A percentile compares a stretch with the other conserved stretches of the same genome.
These are phyloP conservation scores for Naumovozyma dairenensis DNA, from an alignment of 805 yeast genomes.

Conservation along the genomic window DNA sequence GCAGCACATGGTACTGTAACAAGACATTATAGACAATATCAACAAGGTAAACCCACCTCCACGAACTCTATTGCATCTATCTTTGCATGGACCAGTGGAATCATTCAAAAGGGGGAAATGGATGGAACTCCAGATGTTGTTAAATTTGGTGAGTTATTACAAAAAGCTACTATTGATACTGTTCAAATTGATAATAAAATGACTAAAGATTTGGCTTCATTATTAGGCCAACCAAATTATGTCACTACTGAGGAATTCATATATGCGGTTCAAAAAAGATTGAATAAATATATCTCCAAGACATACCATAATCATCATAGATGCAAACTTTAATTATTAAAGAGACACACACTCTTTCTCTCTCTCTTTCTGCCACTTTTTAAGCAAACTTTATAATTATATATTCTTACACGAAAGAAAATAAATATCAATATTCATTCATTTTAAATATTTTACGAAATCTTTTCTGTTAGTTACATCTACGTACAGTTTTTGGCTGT, in stretches of 20 bases:
- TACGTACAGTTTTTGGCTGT: too few relatives aligned
- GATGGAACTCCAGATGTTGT: conserved; percentile 79
- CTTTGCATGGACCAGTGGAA: conserved; percentile 92
- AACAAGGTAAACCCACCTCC: conserved; percentile 91
- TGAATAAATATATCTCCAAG: conserved; percentile 29
- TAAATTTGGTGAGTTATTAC: conserved; percentile 65
- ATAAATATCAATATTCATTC: too few relatives aligned
- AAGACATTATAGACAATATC: conserved; percentile 90
- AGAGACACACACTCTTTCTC: too few relatives aligned
- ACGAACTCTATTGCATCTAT: conserved; percentile 95
- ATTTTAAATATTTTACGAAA: too few relatives aligned
- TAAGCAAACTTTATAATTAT: too few relatives aligned
- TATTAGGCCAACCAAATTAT: conserved; percentile 77
- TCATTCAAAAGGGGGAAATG: conserved; percentile 80
- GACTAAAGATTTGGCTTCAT: conserved; percentile 93
- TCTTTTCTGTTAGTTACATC: too few relatives aligned
- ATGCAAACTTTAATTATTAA: too few relatives aligned
- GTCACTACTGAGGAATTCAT: conserved; percentile 90
- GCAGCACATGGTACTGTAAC: conserved; percentile 98
- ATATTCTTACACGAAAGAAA: too few relatives aligned
- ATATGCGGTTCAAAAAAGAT: conserved; percentile 64
- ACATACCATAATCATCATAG: too few relatives aligned
- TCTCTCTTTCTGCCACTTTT: too few relatives aligned
- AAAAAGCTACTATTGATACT: conserved; percentile 76
- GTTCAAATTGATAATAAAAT: conserved; percentile 75